These are phyloP conservation scores for Beauveria varroae DNA, from an alignment of 2,329 filamentous ascomycete genomes.

Conservation along the genomic window DNA sequence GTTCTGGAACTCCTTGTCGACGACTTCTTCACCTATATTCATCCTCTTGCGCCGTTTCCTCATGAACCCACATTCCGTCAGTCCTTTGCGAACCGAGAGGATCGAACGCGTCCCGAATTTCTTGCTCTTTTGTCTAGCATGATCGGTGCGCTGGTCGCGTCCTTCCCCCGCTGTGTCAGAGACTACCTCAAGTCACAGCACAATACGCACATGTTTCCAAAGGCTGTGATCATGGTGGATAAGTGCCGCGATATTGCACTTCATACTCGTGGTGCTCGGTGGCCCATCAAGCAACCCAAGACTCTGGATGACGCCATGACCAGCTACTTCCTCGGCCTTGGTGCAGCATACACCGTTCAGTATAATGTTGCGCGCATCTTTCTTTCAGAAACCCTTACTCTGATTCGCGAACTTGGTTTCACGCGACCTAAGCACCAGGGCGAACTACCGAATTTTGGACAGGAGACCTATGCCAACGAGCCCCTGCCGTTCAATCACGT, in stretches of 20 bases:
- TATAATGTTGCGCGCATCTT: conserved; percentile 62
- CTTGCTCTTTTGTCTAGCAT: conserved; percentile 66
- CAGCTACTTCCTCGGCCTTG: conserved; percentile 66
- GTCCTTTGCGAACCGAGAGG: conserved; percentile 59
- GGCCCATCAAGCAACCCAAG: conserved; percentile 39
- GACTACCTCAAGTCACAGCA: conserved; percentile 61
- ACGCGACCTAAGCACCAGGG: conserved; percentile 45
- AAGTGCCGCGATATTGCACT: conserved; percentile 64
- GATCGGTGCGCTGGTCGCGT: conserved; percentile 66
- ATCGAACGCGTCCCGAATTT: conserved; percentile 59
- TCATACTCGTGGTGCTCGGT: conserved; percentile 53
- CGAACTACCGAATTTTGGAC: conserved; percentile 32
- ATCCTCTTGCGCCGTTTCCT: conserved; percentile 69
- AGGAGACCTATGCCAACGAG: conserved; percentile 30
- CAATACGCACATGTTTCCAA: conserved; percentile 57
- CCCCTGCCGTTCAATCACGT: conserved; percentile 56
- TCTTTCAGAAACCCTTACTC: conserved; percentile 62
- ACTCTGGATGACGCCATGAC: conserved; percentile 54
- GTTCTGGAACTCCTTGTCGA: conserved; percentile 64
- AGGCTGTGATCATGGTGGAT: conserved; percentile 61
- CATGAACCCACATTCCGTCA: conserved; percentile 71
- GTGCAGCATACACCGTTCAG: conserved; percentile 60
- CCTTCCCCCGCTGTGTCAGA: conserved; percentile 64
- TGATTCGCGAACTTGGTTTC: conserved; percentile 60
- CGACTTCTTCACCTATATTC: conserved; percentile 78